Conservation (phyloP, 139 green algal species). For the Coelastrella sp. region DNA sequence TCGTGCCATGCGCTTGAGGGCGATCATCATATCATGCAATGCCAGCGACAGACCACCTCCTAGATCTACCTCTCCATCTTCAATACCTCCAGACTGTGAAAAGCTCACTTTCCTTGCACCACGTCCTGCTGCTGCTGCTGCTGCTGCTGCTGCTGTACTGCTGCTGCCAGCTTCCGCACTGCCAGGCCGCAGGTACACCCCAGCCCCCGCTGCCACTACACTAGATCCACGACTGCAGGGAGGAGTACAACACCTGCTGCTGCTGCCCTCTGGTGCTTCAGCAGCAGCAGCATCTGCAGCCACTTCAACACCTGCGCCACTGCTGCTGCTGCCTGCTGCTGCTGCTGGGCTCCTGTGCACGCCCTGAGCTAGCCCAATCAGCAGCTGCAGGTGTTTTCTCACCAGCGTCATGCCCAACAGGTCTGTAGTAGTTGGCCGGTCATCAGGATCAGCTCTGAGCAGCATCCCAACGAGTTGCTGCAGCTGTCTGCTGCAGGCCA, state of each 20-base stretch:
- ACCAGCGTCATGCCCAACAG: constrained; percentile 57
- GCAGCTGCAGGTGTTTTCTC: constrained; percentile 55
- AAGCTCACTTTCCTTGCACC: background rate
- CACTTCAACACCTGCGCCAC: background rate
- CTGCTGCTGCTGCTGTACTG: constrained; percentile 3
- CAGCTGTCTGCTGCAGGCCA: constrained; percentile 58
- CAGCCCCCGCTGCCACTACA: background rate
- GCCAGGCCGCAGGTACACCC: background rate
- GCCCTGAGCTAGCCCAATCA: constrained; percentile 29
- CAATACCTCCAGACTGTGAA: background rate
- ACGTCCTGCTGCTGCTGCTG: constrained; percentile 23
- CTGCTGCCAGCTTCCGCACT: background rate
- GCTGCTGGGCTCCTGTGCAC: background rate
- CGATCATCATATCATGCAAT: constrained; percentile 7
- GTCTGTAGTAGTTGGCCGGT: constrained; percentile 59
- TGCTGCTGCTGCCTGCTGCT: constrained; percentile 3
- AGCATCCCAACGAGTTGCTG: constrained; percentile 61
- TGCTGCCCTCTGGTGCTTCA: background rate
- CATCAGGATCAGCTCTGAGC: constrained; percentile 64
- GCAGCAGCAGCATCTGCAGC: background rate
- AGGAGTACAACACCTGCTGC: background rate
- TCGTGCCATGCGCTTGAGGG: constrained; percentile 27
- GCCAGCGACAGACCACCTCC: constrained; percentile 10
- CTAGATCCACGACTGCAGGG: background rate
- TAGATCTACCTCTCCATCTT: background rate